These are phyloP conservation scores for Cystofilobasidium bisporidii DNA, from an alignment of 768 basidiomycete species.

Conservation along the genomic window DNA sequence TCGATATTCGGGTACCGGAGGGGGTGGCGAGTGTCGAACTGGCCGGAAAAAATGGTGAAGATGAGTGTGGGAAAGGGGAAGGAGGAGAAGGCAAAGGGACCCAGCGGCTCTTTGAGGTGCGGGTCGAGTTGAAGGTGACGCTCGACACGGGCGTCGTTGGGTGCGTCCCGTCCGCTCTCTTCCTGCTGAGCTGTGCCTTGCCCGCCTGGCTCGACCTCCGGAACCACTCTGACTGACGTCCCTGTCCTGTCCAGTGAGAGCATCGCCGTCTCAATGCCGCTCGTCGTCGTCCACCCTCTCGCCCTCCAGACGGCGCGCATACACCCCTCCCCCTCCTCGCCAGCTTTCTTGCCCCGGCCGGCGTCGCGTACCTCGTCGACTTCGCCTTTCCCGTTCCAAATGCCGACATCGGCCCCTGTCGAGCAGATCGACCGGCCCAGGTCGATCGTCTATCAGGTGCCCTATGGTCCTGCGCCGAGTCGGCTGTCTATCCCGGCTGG, in stretches of 20 bases:
- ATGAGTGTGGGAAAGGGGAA: no score
- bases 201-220: neutral
- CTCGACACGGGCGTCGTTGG: neutral
- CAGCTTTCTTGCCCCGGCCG: no score
- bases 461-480: no score
- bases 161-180: neutral
- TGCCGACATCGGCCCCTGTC: neutral
- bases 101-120: neutral
- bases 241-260: neutral
- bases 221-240: neutral
- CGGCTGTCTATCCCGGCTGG: no score
- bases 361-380: neutral
- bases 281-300: neutral
- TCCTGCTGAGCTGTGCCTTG: no score
- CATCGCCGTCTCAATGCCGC: neutral
- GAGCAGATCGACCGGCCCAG: no score
- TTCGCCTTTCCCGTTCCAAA: neutral
- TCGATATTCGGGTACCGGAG: no score
- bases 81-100: neutral
- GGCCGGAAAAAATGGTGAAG: no score
- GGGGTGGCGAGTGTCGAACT: no score
- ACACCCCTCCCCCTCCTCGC: no score
- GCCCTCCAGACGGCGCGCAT: neutral
- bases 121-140: neutral
- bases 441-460: no score